Base-by-base conservation (phyloP, 148 eudicot genomes). In the Arbutus unedo region DNA sequence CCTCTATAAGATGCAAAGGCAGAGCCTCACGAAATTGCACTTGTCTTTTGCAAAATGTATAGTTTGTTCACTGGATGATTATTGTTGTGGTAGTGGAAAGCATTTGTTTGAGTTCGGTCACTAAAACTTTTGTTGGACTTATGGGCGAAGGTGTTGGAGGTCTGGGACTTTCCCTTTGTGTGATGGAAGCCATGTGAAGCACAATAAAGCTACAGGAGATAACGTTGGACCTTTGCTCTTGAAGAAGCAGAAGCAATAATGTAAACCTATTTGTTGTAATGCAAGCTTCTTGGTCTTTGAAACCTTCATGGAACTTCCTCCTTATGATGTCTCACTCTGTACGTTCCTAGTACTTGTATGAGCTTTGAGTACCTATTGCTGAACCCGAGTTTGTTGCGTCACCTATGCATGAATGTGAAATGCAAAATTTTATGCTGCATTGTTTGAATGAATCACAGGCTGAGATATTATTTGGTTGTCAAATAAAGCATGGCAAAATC, bases 181-280 rank as follows among this genome's bases (percentile, higher is more conserved):
- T 79, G 99, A 96, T 85, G 99, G 99, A 45, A 85, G 90, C 83
- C 99, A 96, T 87, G 89, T 92, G 87, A 96, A 96, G 90, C 99
- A 96, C 90, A 96, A 96, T 85, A 96, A 96, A 87, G 98, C 91
- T 50, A 96, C 97, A 0, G 98, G 98, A 53, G 99, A 94, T 88
- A 96, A 96, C 55, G 98, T 96, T 79, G 99, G 99, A 19, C 99
- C 98, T 79, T 85, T 96, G 89, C 84, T 96, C n/a, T 83, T 96
- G 87, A 96, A 96, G 90, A 91, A 91, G 87, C 83, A 91, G 84
- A 90, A 85, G 75, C 60, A 55, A 41, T 55, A 9, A 15, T 23
- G 45, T 19, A n/a, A 31, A 14, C 0, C 23, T 9, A 13, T 38
- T n/a, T 71, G 14, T 56, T 74, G 56, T 18, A 18, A 25, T 82